Conservation (phyloP, 371 early-diverging fungal species). For the Mortierella sp. region DNA sequence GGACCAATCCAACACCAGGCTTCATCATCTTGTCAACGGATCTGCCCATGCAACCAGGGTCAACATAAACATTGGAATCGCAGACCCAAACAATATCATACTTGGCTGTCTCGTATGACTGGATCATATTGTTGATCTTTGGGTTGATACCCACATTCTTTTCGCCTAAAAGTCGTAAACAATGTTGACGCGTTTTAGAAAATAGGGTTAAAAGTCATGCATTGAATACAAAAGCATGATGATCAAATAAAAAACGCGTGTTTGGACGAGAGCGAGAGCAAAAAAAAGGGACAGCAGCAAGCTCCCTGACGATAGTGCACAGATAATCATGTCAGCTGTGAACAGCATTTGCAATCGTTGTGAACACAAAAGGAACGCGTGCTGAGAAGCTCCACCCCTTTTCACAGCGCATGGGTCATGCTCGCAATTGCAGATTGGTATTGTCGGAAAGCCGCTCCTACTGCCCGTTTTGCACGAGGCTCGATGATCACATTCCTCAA, state of each 20-base stretch:
- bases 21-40: slow-evolving; percentile 78
- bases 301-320: slow-evolving; percentile 1
- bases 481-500: slow-evolving; percentile 1
- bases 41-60: slow-evolving; percentile 80
- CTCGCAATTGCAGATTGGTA: neutral
- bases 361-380: slow-evolving; percentile 2
- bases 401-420: slow-evolving; percentile 4
- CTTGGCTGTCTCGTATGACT: slow-evolving; percentile 81
- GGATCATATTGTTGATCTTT: slow-evolving; percentile 94
- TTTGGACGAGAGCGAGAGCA: neutral
- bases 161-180: slow-evolving; percentile 66
- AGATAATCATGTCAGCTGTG: slow-evolving; percentile 3
- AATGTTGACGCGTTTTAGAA: neutral
- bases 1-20: slow-evolving; percentile 92
- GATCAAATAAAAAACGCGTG: slow-evolving; percentile 12
- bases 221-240: slow-evolving; percentile 15
- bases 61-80: slow-evolving; percentile 90
- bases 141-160: slow-evolving; percentile 87
- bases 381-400: neutral
- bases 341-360: neutral
- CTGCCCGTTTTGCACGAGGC: neutral
- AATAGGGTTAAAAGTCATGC: slow-evolving; percentile 12
- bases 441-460: neutral
- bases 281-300: neutral
- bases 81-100: slow-evolving; percentile 95